Percentiles rank a stretch among this genome's conserved stretches.
These are phyloP conservation scores for Botrytis byssoidea DNA, from an alignment of 2,329 filamentous ascomycete species.

Conservation along the genomic window DNA sequence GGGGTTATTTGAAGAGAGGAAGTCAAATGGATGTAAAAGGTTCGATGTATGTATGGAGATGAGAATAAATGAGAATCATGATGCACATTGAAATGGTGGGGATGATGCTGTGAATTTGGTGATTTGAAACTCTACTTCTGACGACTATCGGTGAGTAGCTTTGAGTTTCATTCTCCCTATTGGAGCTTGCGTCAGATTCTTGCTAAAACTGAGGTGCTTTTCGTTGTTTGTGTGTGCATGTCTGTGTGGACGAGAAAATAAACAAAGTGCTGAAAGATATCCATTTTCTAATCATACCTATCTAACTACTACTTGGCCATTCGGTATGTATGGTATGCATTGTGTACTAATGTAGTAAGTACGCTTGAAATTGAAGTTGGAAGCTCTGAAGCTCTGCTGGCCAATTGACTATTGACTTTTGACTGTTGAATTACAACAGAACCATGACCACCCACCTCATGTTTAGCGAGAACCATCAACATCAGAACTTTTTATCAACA, in stretches of 20 bases:
- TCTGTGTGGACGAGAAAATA: not conserved
- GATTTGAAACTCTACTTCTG: not conserved
- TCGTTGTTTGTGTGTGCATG: not conserved
- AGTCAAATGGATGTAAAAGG: not conserved
- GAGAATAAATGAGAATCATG: conserved; percentile 15
- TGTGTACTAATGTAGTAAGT: too few species aligned
- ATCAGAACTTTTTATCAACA: too few species aligned
- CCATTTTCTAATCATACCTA: too few species aligned
- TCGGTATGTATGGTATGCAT: too few species aligned
- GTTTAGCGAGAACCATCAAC: too few species aligned
- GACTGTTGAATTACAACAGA: too few species aligned
- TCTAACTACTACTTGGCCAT: too few species aligned
- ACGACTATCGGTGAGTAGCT: not conserved
- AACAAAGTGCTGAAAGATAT: not conserved
- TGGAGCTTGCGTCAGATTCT: not conserved
- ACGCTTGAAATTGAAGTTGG: too few species aligned
- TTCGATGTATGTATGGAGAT: conserved; percentile 13
- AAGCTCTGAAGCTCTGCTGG: too few species aligned
- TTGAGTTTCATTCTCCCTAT: not conserved
- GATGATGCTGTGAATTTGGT: not conserved
- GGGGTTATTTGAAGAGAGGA: not conserved
- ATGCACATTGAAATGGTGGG: not conserved
- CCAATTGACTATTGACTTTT: too few species aligned
- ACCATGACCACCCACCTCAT: too few species aligned
- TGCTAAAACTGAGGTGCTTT: not conserved